Percentiles rank a stretch among this genome's conserved stretches.
Conservation (phyloP, 257 asterid species). For the Ophiorrhiza pumila region DNA sequence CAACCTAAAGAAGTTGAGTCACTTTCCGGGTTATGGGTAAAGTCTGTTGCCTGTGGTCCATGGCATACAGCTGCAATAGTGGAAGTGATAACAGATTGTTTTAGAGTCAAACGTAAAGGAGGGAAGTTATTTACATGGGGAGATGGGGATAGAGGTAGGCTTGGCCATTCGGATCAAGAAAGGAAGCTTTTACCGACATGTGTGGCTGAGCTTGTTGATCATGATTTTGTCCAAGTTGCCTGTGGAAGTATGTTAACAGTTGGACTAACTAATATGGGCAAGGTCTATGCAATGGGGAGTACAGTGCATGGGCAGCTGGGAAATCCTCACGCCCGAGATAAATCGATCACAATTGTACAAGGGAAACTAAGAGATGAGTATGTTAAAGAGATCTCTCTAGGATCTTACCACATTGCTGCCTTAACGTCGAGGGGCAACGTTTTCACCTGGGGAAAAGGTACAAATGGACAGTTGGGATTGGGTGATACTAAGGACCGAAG, state of each 20-base stretch:
- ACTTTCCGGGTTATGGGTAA: conserved; percentile 34
- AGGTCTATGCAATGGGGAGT: conserved; percentile 48
- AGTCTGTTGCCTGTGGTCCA: conserved; percentile 49
- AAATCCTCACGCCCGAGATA: conserved; percentile 34
- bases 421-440: conserved; percentile 39
- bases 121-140: conserved; percentile 57
- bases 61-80: conserved; percentile 59
- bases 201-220: conserved; percentile 38
- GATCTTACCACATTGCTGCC: conserved; percentile 45
- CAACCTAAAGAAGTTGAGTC: conserved; percentile 48
- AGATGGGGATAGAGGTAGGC: conserved; percentile 48
- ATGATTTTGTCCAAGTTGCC: conserved; percentile 43
- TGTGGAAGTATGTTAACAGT: conserved; percentile 40
- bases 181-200: conserved; percentile 40
- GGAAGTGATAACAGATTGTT: conserved; percentile 28
- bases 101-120: conserved; percentile 22
- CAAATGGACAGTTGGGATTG: conserved; percentile 48
- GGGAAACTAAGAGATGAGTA: conserved; percentile 41
- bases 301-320: conserved; percentile 42
- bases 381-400: conserved; percentile 37
- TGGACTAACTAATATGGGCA: conserved; percentile 38
- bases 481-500: conserved; percentile 44
- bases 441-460: conserved; percentile 47
- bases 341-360: conserved; percentile 33
- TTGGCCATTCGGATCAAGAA: conserved; percentile 43